These are phyloP conservation scores for Rhododendron ferrugineum DNA, from an alignment of 148 eudicot genomes.

Conservation along the genomic window DNA sequence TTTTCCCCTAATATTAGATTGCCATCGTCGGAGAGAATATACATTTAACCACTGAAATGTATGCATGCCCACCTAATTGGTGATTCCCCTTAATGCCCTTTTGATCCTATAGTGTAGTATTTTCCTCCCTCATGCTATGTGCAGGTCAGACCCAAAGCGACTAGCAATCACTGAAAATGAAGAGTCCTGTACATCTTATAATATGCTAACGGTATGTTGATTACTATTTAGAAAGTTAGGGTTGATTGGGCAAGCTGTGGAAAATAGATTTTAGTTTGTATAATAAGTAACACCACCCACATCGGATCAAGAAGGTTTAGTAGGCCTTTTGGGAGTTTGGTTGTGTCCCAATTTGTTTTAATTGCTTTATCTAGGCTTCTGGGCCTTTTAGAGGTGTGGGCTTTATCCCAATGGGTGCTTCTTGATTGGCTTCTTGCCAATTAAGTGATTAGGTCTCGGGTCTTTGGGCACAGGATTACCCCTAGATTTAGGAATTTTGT, in stretches of 20 bases:
- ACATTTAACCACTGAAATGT: background rate
- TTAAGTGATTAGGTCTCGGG: no score
- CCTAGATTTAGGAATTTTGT: no score
- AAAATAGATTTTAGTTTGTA: background rate
- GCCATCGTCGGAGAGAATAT: background rate
- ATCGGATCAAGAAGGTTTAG: no score
- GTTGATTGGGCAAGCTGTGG: background rate
- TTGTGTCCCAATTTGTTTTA: no score
- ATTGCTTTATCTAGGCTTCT: no score
- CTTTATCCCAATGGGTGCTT: no score
- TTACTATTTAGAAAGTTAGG: background rate
- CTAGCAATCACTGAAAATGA: slow-evolving; percentile 61
- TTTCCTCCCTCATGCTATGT: background rate
- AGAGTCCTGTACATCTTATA: slow-evolving; percentile 91
- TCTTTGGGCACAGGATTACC: no score
- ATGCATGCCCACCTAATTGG: background rate
- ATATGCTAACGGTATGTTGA: slow-evolving; percentile 72
- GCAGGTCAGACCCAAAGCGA: slow-evolving; percentile 73
- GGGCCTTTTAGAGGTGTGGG: no score
- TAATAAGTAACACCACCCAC: no score
- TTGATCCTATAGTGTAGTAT: slow-evolving; percentile 1
- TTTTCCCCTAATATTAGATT: background rate
- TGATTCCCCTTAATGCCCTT: background rate
- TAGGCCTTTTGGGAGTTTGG: no score
- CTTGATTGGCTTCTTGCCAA: no score